Conservation (phyloP, 495 filamentous ascomycete species). For the Apodospora peruviana region DNA sequence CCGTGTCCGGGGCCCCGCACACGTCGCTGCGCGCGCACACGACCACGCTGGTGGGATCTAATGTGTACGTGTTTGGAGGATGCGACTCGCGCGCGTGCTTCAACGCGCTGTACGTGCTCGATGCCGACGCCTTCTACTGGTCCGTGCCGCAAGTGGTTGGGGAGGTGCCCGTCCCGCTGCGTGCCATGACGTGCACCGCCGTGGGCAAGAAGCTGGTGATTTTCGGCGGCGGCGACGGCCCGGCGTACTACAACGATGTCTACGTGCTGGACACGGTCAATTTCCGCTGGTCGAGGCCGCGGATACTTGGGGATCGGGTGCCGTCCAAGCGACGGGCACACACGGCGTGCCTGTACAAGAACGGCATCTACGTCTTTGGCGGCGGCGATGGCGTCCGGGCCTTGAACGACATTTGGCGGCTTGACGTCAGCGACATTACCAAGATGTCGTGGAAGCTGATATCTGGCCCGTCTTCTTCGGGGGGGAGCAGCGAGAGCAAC, state of each 20-base stretch:
- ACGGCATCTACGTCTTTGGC: constrained; percentile 62
- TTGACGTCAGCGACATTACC: constrained; percentile 56
- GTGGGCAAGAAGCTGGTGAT: constrained; percentile 61
- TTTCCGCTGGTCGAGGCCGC: constrained; percentile 53
- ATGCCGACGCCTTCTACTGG: constrained; percentile 62
- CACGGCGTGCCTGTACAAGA: constrained; percentile 61
- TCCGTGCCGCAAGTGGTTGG: constrained; percentile 53
- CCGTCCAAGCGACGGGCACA: constrained; percentile 56
- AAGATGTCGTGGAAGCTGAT: constrained; percentile 61
- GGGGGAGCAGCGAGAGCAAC: constrained; percentile 2
- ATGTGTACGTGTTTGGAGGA: constrained; percentile 61
- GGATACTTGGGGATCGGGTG: constrained; percentile 44
- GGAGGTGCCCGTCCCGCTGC: constrained; percentile 54
- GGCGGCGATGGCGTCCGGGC: constrained; percentile 61
- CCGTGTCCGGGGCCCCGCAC: constrained; percentile 50
- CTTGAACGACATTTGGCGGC: constrained; percentile 61
- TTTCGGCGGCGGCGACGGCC: constrained; percentile 61
- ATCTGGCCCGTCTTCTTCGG: constrained; percentile 29
- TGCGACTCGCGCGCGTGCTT: constrained; percentile 60
- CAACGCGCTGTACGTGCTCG: constrained; percentile 59
- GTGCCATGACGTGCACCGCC: constrained; percentile 62
- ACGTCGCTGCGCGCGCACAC: constrained; percentile 58
- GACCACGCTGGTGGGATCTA: constrained; percentile 54
- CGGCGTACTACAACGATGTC: constrained; percentile 63
- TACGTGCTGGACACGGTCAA: constrained; percentile 63